Conservation (phyloP, 2,329 filamentous ascomycete species). For the Claviceps paspali region DNA sequence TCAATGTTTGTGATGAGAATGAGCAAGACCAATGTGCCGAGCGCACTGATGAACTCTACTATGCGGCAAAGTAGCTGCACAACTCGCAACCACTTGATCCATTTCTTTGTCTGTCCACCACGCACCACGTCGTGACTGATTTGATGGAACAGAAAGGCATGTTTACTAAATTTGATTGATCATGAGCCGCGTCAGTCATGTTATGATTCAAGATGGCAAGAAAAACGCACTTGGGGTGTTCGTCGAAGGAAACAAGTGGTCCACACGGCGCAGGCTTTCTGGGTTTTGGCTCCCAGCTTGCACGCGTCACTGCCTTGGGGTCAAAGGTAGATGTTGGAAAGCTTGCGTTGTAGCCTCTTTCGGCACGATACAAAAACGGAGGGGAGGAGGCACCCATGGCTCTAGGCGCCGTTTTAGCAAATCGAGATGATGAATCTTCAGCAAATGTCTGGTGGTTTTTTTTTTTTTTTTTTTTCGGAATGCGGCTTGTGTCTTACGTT, state of each 20-base stretch:
- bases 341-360: conserved; percentile 33
- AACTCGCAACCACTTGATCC: conserved; percentile 54
- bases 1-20: conserved; percentile 60
- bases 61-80: conserved; percentile 55
- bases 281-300: conserved; percentile 53
- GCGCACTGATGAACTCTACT: conserved; percentile 50
- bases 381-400: conserved; percentile 17
- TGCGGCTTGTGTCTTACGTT: conserved; percentile 2
- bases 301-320: conserved; percentile 58
- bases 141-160: conserved; percentile 47
- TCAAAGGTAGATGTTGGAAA: conserved; percentile 53
- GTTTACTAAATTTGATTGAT: conserved; percentile 22
- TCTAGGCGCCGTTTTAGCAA: neutral
- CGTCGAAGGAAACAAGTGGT: conserved; percentile 68
- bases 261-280: conserved; percentile 53
- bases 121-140: conserved; percentile 49
- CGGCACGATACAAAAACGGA: conserved; percentile 59
- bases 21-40: conserved; percentile 58
- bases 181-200: too few relatives aligned
- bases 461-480: conserved; percentile 1
- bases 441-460: neutral
- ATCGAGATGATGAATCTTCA: neutral
- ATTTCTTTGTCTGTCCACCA: conserved; percentile 52
- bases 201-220: too few relatives aligned
- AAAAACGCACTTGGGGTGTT: conserved; percentile 63